These are phyloP conservation scores for Candida krabiensis DNA, from an alignment of 805 yeast species.

Conservation along the genomic window DNA sequence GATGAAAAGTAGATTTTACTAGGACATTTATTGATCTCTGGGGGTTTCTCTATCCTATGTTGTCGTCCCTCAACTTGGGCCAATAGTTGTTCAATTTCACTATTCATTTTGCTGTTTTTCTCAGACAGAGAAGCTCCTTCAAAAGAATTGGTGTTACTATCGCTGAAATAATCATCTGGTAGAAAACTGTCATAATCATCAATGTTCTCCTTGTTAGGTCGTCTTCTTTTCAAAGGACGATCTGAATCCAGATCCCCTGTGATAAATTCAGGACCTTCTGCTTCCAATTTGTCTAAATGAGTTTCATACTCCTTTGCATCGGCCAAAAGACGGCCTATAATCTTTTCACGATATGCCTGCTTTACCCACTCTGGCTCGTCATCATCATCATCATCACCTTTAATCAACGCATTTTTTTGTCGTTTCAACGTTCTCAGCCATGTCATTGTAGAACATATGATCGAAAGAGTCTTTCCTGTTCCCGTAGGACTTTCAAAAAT, in stretches of 20 bases:
- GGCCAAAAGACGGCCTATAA: constrained; percentile 29
- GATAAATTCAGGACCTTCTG: constrained; percentile 24
- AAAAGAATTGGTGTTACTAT: constrained; percentile 22
- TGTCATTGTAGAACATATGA: constrained; percentile 80
- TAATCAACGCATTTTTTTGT: constrained; percentile 37
- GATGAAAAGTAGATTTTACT: constrained; percentile 69
- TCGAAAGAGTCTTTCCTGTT: constrained; percentile 85
- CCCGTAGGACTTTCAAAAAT: constrained; percentile 94
- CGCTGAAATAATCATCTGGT: constrained; percentile 40
- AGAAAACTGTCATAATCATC: constrained; percentile 30
- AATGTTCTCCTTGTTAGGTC: constrained; percentile 2
- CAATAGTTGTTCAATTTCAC: constrained; percentile 51
- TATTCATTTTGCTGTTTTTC: constrained; percentile 35
- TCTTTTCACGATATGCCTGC: constrained; percentile 32
- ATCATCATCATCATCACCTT: constrained; percentile 36
- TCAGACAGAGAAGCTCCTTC: constrained; percentile 19
- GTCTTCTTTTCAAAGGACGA: constrained; percentile 3
- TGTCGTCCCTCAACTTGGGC: constrained; percentile 38
- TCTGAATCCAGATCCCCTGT: constrained; percentile 23
- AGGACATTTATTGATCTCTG: constrained; percentile 33
- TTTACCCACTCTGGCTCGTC: constrained; percentile 44
- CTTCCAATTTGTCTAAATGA: constrained; percentile 37
- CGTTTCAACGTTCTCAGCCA: constrained; percentile 53
- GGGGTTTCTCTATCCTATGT: constrained; percentile 19
- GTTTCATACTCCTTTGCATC: constrained; percentile 41